phyloP scores from a whole-genome alignment of 2,329 filamentous ascomycete species.

The Annulohypoxylon truncatum region DNA sequence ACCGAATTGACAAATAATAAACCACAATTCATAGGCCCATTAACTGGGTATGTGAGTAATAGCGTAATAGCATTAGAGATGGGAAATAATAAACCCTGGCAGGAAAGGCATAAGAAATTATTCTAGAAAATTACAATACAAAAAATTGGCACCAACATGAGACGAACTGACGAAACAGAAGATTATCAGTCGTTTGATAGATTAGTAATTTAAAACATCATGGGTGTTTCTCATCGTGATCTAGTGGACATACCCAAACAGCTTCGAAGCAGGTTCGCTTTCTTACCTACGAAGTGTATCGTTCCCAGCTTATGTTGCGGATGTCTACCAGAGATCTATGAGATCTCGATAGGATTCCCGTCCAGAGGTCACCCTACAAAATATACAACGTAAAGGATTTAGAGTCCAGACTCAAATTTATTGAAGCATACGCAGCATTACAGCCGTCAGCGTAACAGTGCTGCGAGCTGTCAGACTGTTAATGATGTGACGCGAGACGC shows the following conservation, averaged over 20 bases:
- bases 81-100: conserved; percentile 4
- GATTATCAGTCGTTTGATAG: background rate
- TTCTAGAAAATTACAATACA: conserved; percentile 4
- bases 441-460: conserved; percentile 4
- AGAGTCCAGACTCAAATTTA: conserved; percentile 1
- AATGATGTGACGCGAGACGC: conserved; percentile 11
- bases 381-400: background rate
- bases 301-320: background rate
- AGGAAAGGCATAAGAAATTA: background rate
- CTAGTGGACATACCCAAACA: background rate
- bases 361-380: background rate
- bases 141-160: conserved; percentile 5
- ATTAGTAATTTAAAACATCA: background rate
- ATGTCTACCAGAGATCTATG: background rate
- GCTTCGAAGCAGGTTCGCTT: background rate
- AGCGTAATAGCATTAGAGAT: background rate
- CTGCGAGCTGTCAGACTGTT: conserved; percentile 3
- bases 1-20: conserved; percentile 3
- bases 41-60: background rate
- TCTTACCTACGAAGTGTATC: background rate
- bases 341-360: background rate
- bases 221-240: background rate
- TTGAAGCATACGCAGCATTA: background rate
- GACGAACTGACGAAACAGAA: background rate
- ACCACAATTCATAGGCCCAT: background rate